Conservation (phyloP, 371 early-diverging fungal genomes). For the Syncephalis plumigaleata region DNA sequence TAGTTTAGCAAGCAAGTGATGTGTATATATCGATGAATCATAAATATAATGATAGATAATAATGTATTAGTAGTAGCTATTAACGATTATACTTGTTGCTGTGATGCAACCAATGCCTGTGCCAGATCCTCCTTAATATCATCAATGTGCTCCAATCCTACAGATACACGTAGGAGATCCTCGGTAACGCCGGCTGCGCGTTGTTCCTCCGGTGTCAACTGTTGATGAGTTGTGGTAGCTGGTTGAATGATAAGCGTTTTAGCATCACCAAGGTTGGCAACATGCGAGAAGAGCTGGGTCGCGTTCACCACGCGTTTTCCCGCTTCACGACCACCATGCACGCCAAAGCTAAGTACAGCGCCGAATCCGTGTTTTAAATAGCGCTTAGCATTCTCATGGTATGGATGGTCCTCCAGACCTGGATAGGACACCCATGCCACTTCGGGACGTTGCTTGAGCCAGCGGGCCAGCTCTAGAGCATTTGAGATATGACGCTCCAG, state of each 20-base stretch:
- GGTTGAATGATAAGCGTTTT: conserved; percentile 77
- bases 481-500: conserved; percentile 74
- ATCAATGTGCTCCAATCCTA: conserved; percentile 82
- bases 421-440: conserved; percentile 76
- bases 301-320: conserved; percentile 43
- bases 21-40: too few relatives aligned
- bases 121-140: conserved; percentile 70
- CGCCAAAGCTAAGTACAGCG: conserved; percentile 71
- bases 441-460: conserved; percentile 47
- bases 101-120: conserved; percentile 17
- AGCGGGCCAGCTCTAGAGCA: conserved; percentile 53
- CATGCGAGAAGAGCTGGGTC: conserved; percentile 41
- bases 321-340: conserved; percentile 41
- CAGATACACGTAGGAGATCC: conserved; percentile 69
- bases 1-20: too few relatives aligned
- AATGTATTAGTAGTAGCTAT: too few relatives aligned
- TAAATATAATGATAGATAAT: too few relatives aligned
- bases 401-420: conserved; percentile 52
- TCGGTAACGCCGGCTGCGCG: conserved; percentile 52
- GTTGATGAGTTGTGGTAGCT: conserved; percentile 70
- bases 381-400: conserved; percentile 54
- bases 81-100: background rate
- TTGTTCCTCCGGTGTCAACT: conserved; percentile 65
- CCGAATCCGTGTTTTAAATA: conserved; percentile 64
- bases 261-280: conserved; percentile 85